Evolutionary conservation across 352 stramenopile species (phyloP).

Genomic region (Pythium rishiriense): DNA sequence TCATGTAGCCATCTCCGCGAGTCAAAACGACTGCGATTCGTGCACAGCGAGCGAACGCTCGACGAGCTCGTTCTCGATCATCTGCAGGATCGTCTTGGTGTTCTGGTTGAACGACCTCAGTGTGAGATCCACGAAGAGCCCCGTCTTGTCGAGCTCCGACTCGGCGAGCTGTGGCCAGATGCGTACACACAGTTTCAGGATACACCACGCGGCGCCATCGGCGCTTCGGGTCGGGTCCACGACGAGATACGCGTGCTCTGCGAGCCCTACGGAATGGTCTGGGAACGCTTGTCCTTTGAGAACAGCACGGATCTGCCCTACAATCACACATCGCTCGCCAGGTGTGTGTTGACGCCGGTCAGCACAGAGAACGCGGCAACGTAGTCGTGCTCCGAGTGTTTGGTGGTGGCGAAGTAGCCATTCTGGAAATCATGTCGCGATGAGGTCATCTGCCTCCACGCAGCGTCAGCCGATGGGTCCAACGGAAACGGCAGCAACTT

Average conservation of each 20-base stretch:
- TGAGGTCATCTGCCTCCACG: not conserved
- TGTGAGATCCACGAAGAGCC: constrained; percentile 6
- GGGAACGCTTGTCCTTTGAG: not conserved
- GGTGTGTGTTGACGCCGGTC: not conserved
- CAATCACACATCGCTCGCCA: not conserved
- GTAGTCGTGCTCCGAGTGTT: constrained; percentile 1
- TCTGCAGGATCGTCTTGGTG: constrained; percentile 13
- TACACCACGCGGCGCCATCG: not conserved
- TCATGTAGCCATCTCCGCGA: constrained; percentile 2
- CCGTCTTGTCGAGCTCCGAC: not conserved
- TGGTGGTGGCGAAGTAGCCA: not conserved
- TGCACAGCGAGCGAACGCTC: constrained; percentile 4
- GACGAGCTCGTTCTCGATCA: constrained; percentile 16
- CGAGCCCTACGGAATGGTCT: not conserved
- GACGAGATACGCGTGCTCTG: not conserved
- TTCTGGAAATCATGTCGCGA: not conserved
- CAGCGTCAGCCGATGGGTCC: not conserved
- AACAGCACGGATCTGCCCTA: constrained; percentile 2
- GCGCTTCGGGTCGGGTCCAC: not conserved
- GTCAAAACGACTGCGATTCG: too few species aligned
- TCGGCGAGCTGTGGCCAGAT: not conserved
- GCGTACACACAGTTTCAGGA: constrained; percentile 1
- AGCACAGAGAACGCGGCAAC: not conserved
- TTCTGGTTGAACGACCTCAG: constrained; percentile 12
- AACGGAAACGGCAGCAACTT: not conserved